Percentiles rank a stretch among this genome's conserved stretches.
Evolutionary conservation across 441 rosid species (phyloP).

Genomic region (Bocquillonia castaneifolia): DNA sequence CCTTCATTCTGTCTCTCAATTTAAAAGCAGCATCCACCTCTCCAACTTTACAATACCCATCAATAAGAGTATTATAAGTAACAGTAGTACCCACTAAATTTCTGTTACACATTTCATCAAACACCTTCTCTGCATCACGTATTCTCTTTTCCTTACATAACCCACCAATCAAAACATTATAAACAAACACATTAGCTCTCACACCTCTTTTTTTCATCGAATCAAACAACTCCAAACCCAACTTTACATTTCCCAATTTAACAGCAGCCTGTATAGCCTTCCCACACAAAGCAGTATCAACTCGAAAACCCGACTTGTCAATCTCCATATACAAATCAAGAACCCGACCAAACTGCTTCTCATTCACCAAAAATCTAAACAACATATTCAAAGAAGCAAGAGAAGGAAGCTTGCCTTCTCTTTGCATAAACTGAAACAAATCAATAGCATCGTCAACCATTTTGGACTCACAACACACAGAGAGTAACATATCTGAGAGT

Average conservation of each 20-base stretch:
- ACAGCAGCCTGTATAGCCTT: slow-evolving; percentile 70
- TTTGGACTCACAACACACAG: slow-evolving; percentile 40
- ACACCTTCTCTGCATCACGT: slow-evolving; percentile 53
- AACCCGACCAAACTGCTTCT: slow-evolving; percentile 36
- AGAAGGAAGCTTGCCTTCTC: slow-evolving; percentile 44
- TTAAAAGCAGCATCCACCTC: slow-evolving; percentile 40
- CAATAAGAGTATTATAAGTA: slow-evolving; percentile 63
- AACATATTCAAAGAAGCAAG: slow-evolving; percentile 37
- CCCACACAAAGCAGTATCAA: slow-evolving; percentile 49
- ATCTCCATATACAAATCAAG: slow-evolving; percentile 49
- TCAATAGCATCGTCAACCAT: slow-evolving; percentile 43
- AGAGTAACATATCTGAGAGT: slow-evolving; percentile 42
- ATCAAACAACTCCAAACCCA: slow-evolving; percentile 46
- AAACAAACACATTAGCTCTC: slow-evolving; percentile 45
- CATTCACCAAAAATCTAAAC: slow-evolving; percentile 40
- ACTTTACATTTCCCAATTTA: slow-evolving; percentile 46
- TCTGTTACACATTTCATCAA: slow-evolving; percentile 55
- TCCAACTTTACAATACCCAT: slow-evolving; percentile 64
- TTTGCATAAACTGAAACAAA: slow-evolving; percentile 36
- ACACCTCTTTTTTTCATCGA: slow-evolving; percentile 47
- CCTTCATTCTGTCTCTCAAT: slow-evolving; percentile 52
- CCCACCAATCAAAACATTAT: slow-evolving; percentile 59
- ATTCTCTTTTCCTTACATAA: slow-evolving; percentile 50
- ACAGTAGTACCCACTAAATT: slow-evolving; percentile 39
- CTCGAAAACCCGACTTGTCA: slow-evolving; percentile 38